Evolutionary conservation across 2,329 filamentous ascomycete species (phyloP), one percentile per base, ranked within the genome.

Genomic region (Phyllosticta citribraziliensis): DNA sequence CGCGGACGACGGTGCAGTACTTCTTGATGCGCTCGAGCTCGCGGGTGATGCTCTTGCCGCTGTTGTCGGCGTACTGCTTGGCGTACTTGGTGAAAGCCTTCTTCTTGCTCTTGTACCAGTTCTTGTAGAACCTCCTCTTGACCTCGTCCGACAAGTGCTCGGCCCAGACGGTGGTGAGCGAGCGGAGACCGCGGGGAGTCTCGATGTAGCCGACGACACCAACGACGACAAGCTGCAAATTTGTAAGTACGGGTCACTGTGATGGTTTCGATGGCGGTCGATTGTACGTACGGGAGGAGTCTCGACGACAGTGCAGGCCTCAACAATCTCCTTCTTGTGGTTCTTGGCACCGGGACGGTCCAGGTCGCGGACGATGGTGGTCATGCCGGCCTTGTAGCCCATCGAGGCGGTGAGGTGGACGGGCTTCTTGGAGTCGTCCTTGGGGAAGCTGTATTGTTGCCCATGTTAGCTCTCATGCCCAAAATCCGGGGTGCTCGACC

Each of bases 91-190:
- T 99, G 85, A 99, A 99, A 66, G 94, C 94, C 93, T 99, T 99
- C 91, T 97, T 97, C 92, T 99, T 99, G 86, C 87, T 91, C 89
- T 96, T 96, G 89, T 99, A 99, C 94, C 94, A 99, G 89, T 99
- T 99, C 91, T 97, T 97, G 90, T 99, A 99, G 91, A 99, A 99
- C 78, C 94, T 90, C 76, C 94, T 90, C 88, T 96, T 96, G 80
- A 99, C 78, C 84, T 97, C 94, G 80, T 99, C 94, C 82, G 89
- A 90, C 80, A 99, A 81, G 80, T 99, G 94, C 87, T 97, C 94
- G 76, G 94, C 94, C 94, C 94, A 99, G 78, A 99, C 91, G 77
- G 94, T 97, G 79, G 92, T 97, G 80, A 99, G 91, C 70, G 94
- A 99, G 80, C 94, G 93, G 75, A 99, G 91, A 83, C 94, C 94